Evolutionary conservation across 1,284 basidiomycete genomes (phyloP).

Genomic region (Rhodofomes roseus): DNA sequence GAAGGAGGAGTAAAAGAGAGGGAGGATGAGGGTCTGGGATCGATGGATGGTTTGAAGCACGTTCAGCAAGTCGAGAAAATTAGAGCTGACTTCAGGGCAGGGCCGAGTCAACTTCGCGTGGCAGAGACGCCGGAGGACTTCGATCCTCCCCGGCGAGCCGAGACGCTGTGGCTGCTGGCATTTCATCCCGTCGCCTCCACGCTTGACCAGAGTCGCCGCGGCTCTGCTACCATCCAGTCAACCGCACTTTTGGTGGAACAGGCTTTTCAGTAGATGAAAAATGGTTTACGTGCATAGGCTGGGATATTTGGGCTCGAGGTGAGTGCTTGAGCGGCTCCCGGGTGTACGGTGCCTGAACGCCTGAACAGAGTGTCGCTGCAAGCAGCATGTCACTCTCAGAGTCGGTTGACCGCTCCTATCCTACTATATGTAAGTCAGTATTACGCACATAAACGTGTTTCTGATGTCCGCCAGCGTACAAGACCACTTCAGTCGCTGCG

Average conservation of each 20-base stretch:
- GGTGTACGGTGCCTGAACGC: background rate
- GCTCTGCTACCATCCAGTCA: background rate
- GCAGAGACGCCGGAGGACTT: background rate
- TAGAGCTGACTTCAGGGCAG: conserved; percentile 9
- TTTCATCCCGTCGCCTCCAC: background rate
- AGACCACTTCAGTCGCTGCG: background rate
- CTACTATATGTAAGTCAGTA: conserved; percentile 3
- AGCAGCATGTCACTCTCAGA: conserved; percentile 3
- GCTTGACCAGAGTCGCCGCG: background rate
- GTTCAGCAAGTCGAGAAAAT: background rate
- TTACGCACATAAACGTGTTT: background rate
- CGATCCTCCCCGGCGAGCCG: background rate
- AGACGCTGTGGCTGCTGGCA: conserved; percentile 1
- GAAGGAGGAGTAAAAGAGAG: conserved; percentile 8
- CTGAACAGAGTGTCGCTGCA: conserved; percentile 5
- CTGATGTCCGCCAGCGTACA: conserved; percentile 3
- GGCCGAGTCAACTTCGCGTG: background rate
- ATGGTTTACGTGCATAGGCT: background rate
- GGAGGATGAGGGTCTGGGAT: conserved; percentile 23
- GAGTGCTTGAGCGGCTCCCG: background rate
- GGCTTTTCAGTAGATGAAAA: background rate
- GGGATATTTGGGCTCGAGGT: background rate
- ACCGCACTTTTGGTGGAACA: background rate
- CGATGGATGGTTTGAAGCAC: conserved; percentile 1
- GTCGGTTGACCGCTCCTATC: background rate